phyloP scores from a whole-genome alignment of 2,329 filamentous ascomycete species.

The Aureobasidium sp. region DNA sequence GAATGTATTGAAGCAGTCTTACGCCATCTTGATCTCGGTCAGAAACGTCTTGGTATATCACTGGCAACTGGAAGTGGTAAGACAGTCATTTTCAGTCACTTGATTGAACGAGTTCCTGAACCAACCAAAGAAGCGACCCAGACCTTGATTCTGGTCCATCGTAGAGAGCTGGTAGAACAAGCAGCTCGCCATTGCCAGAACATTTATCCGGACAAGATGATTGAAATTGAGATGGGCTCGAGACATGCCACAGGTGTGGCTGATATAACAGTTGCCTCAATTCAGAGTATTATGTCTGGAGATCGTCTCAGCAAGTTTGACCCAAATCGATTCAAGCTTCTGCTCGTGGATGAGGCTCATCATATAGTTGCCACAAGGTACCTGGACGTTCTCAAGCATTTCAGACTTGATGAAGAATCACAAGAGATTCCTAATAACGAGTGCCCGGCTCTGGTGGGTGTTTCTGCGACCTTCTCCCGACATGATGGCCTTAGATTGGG shows the following conservation, averaged over 20 bases:
- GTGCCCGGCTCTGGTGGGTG: constrained; percentile 62
- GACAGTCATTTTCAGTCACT: constrained; percentile 92
- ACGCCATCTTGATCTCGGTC: constrained; percentile 57
- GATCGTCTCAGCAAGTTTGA: constrained; percentile 78
- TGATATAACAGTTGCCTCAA: constrained; percentile 89
- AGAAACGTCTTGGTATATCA: constrained; percentile 74
- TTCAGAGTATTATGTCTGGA: constrained; percentile 74
- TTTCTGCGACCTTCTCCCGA: constrained; percentile 74
- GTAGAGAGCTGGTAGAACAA: constrained; percentile 89
- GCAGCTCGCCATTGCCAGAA: constrained; percentile 75
- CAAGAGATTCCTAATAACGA: constrained; percentile 37
- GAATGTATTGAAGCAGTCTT: constrained; percentile 81
- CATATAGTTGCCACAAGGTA: constrained; percentile 87
- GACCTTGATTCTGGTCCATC: constrained; percentile 86
- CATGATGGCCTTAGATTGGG: constrained; percentile 80
- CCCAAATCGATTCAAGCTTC: constrained; percentile 71
- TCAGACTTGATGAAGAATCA: constrained; percentile 56
- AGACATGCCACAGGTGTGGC: constrained; percentile 68
- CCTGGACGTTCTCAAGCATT: constrained; percentile 67
- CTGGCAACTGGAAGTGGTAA: constrained; percentile 83
- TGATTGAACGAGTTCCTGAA: constrained; percentile 69
- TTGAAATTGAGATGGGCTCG: constrained; percentile 89
- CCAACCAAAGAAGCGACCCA: constrained; percentile 55
- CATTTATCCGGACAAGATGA: constrained; percentile 70
- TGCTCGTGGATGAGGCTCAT: constrained; percentile 93